Conservation (phyloP, 495 filamentous ascomycete genomes). For the Trichoderma asperelloides region DNA sequence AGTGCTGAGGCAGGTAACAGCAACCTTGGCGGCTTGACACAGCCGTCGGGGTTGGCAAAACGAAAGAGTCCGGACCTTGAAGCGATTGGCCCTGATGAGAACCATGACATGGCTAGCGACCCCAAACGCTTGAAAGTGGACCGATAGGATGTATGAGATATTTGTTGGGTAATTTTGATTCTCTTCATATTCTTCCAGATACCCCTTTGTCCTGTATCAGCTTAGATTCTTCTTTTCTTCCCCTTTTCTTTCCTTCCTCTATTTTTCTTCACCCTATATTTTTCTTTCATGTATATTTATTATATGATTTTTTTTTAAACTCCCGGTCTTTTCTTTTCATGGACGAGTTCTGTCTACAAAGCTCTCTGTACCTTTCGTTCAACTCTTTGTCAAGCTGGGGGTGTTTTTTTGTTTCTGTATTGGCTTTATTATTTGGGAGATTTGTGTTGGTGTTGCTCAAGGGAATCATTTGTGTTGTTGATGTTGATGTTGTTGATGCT, state of each 20-base stretch:
- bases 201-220: slow-evolving; percentile 2
- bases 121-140: slow-evolving; percentile 38
- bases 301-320: not conserved
- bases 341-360: not conserved
- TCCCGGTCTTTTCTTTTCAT: not conserved
- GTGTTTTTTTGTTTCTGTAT: not conserved
- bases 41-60: slow-evolving; percentile 23
- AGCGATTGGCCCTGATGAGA: slow-evolving; percentile 24
- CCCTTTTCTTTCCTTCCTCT: not conserved
- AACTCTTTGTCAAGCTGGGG: not conserved
- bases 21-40: not conserved
- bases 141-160: slow-evolving; percentile 12
- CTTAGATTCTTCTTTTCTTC: not conserved
- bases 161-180: slow-evolving; percentile 6
- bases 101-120: slow-evolving; percentile 29
- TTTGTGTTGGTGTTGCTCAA: not conserved
- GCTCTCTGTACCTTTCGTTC: not conserved
- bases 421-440: not conserved
- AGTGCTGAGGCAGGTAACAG: not conserved
- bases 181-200: slow-evolving; percentile 10
- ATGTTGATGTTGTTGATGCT: not conserved
- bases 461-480: not conserved
- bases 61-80: slow-evolving; percentile 40
- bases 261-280: not conserved
- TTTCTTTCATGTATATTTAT: not conserved